phyloP scores from a whole-genome alignment of 2,329 filamentous ascomycete genomes.

The Arthrobotrys sinensis region DNA sequence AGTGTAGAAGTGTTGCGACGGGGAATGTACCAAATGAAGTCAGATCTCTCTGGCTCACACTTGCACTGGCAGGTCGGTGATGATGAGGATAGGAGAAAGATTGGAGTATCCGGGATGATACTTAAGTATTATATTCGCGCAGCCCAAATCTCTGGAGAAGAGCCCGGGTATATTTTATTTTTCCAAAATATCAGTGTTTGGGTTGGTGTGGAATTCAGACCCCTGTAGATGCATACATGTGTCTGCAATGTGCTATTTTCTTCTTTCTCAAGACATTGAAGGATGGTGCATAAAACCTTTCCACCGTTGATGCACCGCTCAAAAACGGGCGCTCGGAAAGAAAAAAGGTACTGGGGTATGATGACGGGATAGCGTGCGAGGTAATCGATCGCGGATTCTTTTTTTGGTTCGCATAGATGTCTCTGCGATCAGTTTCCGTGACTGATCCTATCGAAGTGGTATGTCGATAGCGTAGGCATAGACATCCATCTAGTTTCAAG shows the following conservation, averaged over 20 bases:
- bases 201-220: conserved; percentile 57
- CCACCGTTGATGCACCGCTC: conserved; percentile 50
- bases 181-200: conserved; percentile 41
- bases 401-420: conserved; percentile 48
- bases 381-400: conserved; percentile 58
- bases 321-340: conserved; percentile 55
- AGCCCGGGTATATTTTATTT: conserved; percentile 50
- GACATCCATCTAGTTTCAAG: conserved; percentile 57
- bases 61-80: conserved; percentile 57
- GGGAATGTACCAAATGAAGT: conserved; percentile 53
- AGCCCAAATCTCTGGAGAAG: conserved; percentile 21
- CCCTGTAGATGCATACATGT: conserved; percentile 58
- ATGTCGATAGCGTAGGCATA: conserved; percentile 44
- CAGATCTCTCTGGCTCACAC: conserved; percentile 51
- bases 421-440: conserved; percentile 34
- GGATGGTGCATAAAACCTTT: conserved; percentile 51
- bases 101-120: conserved; percentile 36
- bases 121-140: conserved; percentile 61
- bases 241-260: conserved; percentile 40
- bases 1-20: conserved; percentile 41
- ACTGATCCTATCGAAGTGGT: conserved; percentile 31
- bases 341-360: conserved; percentile 33
- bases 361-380: conserved; percentile 28
- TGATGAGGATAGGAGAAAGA: conserved; percentile 27
- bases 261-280: conserved; percentile 36